These are phyloP conservation scores for Xylaria sp. DNA, from an alignment of 2,329 filamentous ascomycete species.

Conservation along the genomic window DNA sequence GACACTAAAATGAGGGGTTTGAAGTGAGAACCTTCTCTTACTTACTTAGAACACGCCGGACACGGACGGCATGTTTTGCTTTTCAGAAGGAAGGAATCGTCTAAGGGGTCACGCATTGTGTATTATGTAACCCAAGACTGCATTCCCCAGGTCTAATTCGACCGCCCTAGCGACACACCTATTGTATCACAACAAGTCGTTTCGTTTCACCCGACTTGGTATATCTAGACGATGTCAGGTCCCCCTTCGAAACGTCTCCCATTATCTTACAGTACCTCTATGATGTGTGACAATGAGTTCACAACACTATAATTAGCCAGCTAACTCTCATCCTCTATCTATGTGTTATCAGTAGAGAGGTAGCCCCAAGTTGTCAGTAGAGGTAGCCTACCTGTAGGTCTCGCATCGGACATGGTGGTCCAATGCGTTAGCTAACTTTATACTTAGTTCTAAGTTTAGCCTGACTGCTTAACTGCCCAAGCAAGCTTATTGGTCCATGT, in stretches of 20 bases:
- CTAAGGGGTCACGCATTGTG: not conserved
- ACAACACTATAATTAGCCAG: not conserved
- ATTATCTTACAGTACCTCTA: not conserved
- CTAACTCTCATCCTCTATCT: not conserved
- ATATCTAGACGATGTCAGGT: slow-evolving; percentile 17
- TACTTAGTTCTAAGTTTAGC: not conserved
- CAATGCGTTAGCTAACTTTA: not conserved
- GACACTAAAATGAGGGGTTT: not conserved
- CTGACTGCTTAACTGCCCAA: not conserved
- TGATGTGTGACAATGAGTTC: not conserved
- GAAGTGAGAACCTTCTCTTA: not conserved
- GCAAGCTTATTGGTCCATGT: not conserved
- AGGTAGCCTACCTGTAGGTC: not conserved
- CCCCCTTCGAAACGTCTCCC: not conserved
- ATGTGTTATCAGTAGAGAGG: not conserved
- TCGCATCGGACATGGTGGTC: not conserved
- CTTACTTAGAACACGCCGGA: not conserved
- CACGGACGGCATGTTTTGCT: not conserved
- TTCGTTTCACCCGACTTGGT: slow-evolving; percentile 21
- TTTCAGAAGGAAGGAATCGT: slow-evolving; percentile 2
- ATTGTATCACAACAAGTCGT: slow-evolving; percentile 6
- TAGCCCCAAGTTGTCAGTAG: not conserved
- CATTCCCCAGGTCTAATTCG: slow-evolving; percentile 7
- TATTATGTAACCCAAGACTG: slow-evolving; percentile 12
- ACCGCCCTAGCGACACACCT: slow-evolving; percentile 10